A percentile compares a stretch with the other conserved stretches of the same genome.
Evolutionary conservation across 495 filamentous ascomycete species (phyloP).

Genomic region (Bombardia bombarda): DNA sequence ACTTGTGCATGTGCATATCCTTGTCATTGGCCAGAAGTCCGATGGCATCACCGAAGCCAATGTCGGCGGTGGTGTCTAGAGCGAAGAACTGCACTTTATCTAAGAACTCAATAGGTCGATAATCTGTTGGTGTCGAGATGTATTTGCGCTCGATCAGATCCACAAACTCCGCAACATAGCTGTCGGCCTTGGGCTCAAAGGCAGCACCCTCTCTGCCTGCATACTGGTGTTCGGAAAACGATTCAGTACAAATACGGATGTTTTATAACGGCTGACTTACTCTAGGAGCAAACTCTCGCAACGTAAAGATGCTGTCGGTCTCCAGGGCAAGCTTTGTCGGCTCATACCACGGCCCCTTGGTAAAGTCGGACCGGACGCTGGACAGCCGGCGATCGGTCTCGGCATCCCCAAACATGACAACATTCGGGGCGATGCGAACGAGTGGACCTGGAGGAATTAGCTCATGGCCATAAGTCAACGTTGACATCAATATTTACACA

Average conservation of each 20-base stretch:
- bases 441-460: too few relatives aligned
- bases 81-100: constrained; percentile 46
- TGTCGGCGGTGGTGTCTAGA: constrained; percentile 50
- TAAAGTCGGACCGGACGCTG: constrained; percentile 27
- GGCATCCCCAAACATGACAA: constrained; percentile 35
- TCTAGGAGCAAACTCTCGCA: too few relatives aligned
- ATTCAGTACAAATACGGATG: too few relatives aligned
- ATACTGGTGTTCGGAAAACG: neutral
- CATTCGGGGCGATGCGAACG: constrained; percentile 34
- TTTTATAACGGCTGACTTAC: too few relatives aligned
- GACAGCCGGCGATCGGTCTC: constrained; percentile 29
- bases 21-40: constrained; percentile 21
- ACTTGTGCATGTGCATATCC: constrained; percentile 19
- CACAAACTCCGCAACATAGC: constrained; percentile 34
- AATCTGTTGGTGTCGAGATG: constrained; percentile 41
- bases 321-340: constrained; percentile 28
- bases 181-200: constrained; percentile 37
- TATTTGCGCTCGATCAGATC: constrained; percentile 39
- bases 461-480: too few relatives aligned
- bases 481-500: too few relatives aligned
- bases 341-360: constrained; percentile 32
- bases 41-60: constrained; percentile 21
- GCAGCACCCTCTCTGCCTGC: constrained; percentile 2
- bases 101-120: constrained; percentile 38
- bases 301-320: constrained; percentile 29